Conservation (phyloP, 2,329 filamentous ascomycete genomes). For the Blastomyces emzantsi region DNA sequence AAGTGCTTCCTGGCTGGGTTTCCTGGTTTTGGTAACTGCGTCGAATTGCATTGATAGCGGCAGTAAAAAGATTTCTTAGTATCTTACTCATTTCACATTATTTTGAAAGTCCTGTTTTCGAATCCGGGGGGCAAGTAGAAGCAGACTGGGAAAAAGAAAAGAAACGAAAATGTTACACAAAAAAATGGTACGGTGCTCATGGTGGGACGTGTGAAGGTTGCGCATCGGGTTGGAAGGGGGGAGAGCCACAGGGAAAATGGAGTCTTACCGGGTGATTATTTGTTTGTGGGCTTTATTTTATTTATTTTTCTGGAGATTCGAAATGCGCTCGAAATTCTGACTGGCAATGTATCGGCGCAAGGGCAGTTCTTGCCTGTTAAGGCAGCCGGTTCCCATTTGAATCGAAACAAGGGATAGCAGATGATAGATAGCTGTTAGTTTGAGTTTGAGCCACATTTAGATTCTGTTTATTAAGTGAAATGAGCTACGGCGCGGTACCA, state of each 20-base stretch:
- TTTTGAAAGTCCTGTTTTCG: not conserved
- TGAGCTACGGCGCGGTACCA: not conserved
- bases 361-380: not conserved
- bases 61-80: not conserved
- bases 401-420: not conserved
- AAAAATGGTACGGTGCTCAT: not conserved
- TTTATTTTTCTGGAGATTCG: not conserved
- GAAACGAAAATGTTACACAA: not conserved
- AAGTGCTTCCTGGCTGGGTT: not conserved
- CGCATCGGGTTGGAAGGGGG: not conserved
- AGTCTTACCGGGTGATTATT: not conserved
- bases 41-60: slow-evolving; percentile 1
- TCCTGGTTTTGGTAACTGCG: not conserved
- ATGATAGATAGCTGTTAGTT: not conserved
- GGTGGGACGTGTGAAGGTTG: not conserved
- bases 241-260: not conserved
- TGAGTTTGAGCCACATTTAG: not conserved
- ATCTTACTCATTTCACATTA: not conserved
- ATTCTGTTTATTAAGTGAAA: not conserved
- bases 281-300: not conserved
- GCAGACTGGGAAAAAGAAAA: not conserved
- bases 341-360: not conserved
- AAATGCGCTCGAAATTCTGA: not conserved
- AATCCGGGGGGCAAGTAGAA: not conserved
- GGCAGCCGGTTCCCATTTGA: not conserved